Percentiles rank a stretch among this genome's conserved stretches.
phyloP scores from a whole-genome alignment of 495 filamentous ascomycete species.

The Paragyromitra xinjiangensis region DNA sequence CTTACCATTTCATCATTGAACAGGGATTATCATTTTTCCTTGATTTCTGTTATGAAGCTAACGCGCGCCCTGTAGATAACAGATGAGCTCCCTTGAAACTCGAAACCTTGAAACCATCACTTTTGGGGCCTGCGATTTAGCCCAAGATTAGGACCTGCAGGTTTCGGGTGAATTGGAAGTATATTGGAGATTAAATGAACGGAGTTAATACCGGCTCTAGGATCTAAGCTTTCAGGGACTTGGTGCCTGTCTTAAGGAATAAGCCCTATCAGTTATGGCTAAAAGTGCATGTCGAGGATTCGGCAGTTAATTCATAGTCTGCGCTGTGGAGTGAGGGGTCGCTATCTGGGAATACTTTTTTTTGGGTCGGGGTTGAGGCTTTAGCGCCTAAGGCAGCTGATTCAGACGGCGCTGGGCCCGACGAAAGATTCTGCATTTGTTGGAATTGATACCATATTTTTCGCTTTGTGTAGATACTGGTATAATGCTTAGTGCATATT shows the following conservation, averaged over 20 bases:
- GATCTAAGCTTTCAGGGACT: not conserved
- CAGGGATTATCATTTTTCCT: not conserved
- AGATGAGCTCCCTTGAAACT: not conserved
- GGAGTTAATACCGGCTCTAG: slow-evolving; percentile 6
- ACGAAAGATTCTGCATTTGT: not conserved
- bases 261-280: not conserved
- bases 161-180: not conserved
- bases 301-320: slow-evolving; percentile 6
- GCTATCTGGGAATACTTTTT: not conserved
- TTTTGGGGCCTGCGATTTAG: not conserved
- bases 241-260: not conserved
- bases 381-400: not conserved
- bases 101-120: not conserved
- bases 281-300: not conserved
- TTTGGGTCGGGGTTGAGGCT: not conserved
- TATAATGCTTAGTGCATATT: not conserved
- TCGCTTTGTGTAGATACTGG: not conserved
- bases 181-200: not conserved
- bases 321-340: not conserved
- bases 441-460: not conserved
- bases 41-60: slow-evolving; percentile 8
- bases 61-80: not conserved
- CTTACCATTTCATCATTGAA: not conserved
- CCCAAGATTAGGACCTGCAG: not conserved
- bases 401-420: not conserved